Evolutionary conservation across 495 filamentous ascomycete genomes (phyloP).

Genomic region (Hypoxylon rickii): DNA sequence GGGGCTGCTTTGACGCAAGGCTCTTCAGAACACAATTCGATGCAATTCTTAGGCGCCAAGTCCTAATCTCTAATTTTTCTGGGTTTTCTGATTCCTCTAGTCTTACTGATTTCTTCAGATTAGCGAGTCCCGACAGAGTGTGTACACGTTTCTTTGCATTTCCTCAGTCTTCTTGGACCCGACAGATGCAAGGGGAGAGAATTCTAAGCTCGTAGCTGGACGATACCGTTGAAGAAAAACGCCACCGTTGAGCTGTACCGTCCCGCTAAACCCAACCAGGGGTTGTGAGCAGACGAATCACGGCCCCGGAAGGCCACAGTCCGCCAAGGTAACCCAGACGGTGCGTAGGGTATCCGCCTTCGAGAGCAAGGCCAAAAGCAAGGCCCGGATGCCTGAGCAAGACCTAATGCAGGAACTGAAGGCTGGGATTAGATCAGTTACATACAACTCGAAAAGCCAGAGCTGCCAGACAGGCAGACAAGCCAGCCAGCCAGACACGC

Average conservation of each 20-base stretch:
- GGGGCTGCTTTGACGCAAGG: conserved; percentile 5
- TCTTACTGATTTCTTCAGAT: not conserved
- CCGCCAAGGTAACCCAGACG: conserved; percentile 20
- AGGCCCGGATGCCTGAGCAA: conserved; percentile 8
- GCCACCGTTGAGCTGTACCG: conserved; percentile 34
- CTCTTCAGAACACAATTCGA: conserved; percentile 17
- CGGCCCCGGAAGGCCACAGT: conserved; percentile 20
- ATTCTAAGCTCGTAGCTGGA: not conserved
- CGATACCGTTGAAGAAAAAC: conserved; percentile 28
- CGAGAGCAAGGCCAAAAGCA: no score
- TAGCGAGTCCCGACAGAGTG: not conserved
- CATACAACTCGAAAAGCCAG: no score
- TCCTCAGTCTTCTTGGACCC: no score
- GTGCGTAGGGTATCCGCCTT: no score
- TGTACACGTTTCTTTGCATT: conserved; percentile 2
- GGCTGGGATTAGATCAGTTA: conserved; percentile 14
- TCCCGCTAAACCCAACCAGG: conserved; percentile 18
- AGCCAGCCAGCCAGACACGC: no score
- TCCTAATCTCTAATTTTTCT: not conserved
- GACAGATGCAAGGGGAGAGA: conserved; percentile 17
- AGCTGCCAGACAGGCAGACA: no score
- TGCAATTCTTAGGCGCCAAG: not conserved
- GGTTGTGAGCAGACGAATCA: conserved; percentile 26
- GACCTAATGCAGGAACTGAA: conserved; percentile 34
- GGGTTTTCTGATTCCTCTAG: no score